Evolutionary conservation across 1,284 basidiomycete genomes (phyloP).

Genomic region (Apiotrichum akiyoshidainum): DNA sequence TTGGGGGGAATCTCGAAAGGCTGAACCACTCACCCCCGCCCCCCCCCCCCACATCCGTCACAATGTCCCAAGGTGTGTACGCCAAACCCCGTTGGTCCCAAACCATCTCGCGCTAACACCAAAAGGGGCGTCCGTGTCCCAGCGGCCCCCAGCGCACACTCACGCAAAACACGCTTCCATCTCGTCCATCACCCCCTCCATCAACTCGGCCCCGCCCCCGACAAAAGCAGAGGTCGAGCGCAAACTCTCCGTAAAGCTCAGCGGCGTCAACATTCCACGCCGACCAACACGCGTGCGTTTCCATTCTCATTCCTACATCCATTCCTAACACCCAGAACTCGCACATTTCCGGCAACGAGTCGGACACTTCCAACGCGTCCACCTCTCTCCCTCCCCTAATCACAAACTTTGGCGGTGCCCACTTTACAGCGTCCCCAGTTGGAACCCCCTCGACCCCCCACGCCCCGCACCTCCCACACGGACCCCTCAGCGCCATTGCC

Average conservation of each 20-base stretch:
- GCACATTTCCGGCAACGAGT: conserved; percentile 67
- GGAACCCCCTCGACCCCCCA: conserved; percentile 25
- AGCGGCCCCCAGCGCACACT: conserved; percentile 5
- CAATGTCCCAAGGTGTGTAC: conserved; percentile 1
- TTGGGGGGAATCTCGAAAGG: too few relatives aligned
- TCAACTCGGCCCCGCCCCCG: conserved; percentile 62
- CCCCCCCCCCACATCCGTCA: background rate
- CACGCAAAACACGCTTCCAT: conserved; percentile 4
- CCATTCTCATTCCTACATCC: background rate
- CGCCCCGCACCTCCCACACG: conserved; percentile 11
- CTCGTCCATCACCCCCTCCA: conserved; percentile 2
- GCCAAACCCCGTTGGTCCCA: background rate
- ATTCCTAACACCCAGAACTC: background rate
- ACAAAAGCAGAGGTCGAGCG: conserved; percentile 79
- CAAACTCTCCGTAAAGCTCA: conserved; percentile 70
- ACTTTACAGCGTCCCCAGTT: conserved; percentile 19
- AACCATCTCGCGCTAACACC: background rate
- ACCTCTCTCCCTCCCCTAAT: conserved; percentile 44
- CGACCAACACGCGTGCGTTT: background rate
- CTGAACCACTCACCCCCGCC: too few relatives aligned
- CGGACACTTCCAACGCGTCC: conserved; percentile 74
- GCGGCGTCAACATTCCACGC: conserved; percentile 53
- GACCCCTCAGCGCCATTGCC: conserved; percentile 36
- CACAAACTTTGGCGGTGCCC: conserved; percentile 16
- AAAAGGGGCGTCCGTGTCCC: conserved; percentile 5